Conservation (phyloP, 345 rosid species). For the Iberis pinnata region DNA sequence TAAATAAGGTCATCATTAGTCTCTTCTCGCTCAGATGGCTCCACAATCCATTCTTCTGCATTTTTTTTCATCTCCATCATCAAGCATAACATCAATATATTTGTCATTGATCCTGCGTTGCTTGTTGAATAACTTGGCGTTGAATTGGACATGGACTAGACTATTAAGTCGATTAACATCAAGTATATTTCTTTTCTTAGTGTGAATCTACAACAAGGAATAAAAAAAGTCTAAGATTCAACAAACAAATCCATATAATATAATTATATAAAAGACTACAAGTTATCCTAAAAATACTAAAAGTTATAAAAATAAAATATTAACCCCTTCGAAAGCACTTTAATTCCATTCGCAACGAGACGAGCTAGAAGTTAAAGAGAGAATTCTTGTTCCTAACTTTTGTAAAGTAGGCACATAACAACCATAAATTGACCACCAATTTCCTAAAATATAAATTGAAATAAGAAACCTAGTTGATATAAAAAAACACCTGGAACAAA, state of each 20-base stretch:
- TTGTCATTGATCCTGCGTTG: not conserved
- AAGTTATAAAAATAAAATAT: not conserved
- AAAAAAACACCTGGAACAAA: not conserved
- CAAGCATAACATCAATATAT: not conserved
- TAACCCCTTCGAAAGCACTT: not conserved
- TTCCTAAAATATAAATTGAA: not conserved
- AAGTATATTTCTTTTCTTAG: not conserved
- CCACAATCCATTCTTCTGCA: not conserved
- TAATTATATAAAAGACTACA: not conserved
- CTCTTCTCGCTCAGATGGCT: not conserved
- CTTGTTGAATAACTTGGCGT: not conserved
- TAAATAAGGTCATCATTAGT: too few relatives aligned
- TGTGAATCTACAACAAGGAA: not conserved
- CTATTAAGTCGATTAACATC: not conserved
- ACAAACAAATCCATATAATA: too few relatives aligned
- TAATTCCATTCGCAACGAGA: not conserved
- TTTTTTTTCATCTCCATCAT: not conserved
- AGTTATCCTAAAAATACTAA: not conserved
- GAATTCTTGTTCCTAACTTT: not conserved
- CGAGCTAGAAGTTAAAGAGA: not conserved
- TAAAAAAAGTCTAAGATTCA: too few relatives aligned
- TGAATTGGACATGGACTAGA: not conserved
- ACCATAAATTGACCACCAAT: slow-evolving; percentile 2
- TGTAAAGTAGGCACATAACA: not conserved
- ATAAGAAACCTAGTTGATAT: not conserved